Percentiles rank a stretch among this genome's conserved stretches.
phyloP scores from a whole-genome alignment of 257 asterid genomes.

The Knoxia roxburghii region DNA sequence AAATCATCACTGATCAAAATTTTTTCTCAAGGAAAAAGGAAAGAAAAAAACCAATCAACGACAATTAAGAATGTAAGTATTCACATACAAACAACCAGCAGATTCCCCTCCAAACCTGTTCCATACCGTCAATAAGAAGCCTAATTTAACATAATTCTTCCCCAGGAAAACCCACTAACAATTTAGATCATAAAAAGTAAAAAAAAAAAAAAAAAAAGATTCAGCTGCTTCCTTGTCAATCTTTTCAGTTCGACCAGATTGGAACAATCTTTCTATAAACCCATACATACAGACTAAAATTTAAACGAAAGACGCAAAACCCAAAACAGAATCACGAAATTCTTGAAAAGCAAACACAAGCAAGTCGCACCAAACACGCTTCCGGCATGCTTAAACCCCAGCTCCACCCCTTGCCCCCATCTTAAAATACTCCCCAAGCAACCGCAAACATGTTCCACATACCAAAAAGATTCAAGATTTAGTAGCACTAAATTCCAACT shows the following conservation, averaged over 20 bases:
- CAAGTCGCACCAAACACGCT: constrained; percentile 2
- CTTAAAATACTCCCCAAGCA: neutral
- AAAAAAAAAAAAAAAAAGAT: too few relatives aligned
- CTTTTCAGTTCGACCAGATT: neutral
- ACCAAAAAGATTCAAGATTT: neutral
- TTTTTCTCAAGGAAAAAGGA: neutral
- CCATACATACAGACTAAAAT: neutral
- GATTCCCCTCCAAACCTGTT: neutral
- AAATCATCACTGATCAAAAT: neutral
- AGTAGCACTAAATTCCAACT: neutral
- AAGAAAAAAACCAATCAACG: neutral
- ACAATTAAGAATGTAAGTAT: neutral
- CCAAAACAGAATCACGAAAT: neutral
- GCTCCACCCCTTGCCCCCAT: neutral
- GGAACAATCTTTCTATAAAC: neutral
- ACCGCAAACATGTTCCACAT: neutral
- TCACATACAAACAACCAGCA: neutral
- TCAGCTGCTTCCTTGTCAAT: too few relatives aligned
- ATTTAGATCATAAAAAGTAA: neutral
- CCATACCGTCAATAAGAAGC: neutral
- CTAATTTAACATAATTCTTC: neutral
- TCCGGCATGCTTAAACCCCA: neutral
- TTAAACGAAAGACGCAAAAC: neutral
- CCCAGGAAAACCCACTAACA: neutral
- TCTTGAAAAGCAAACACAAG: neutral